Conservation (phyloP, 805 yeast genomes). For the Wickerhamiella azymoides region DNA sequence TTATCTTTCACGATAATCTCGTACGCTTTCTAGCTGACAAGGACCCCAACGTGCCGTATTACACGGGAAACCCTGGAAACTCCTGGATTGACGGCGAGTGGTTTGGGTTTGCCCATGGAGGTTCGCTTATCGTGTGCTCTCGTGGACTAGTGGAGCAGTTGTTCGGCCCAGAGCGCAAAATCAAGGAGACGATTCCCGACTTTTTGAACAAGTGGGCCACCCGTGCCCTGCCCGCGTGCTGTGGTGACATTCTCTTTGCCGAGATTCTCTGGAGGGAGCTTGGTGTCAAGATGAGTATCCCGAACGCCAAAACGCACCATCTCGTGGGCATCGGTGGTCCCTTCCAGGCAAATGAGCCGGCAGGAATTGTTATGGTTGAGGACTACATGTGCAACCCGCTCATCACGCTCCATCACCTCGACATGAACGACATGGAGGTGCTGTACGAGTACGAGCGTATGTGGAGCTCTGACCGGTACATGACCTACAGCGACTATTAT, state of each 20-base stretch:
- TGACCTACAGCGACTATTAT: constrained; percentile 22
- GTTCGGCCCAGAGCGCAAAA: constrained; percentile 11
- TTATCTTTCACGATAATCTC: constrained; percentile 21
- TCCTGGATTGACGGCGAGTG: constrained; percentile 1
- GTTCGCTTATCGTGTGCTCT: constrained; percentile 26
- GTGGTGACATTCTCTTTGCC: constrained; percentile 27
- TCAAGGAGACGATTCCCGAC: constrained; percentile 5
- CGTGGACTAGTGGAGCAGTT: constrained; percentile 22
- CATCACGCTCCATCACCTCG: constrained; percentile 24
- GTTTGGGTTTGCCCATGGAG: constrained; percentile 28
- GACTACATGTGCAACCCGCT: constrained; percentile 23
- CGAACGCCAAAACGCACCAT: constrained; percentile 5
- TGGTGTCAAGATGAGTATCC: constrained; percentile 9
- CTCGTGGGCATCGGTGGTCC: constrained; percentile 13
- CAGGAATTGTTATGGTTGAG: constrained; percentile 10
- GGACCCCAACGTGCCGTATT: constrained; percentile 21
- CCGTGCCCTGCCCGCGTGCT: constrained; percentile 19
- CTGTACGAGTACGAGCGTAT: constrained; percentile 23
- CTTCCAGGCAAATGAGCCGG: constrained; percentile 24
- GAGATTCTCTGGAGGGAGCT: constrained; percentile 16
- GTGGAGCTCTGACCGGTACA: constrained; percentile 11
- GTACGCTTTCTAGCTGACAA: constrained; percentile 15
- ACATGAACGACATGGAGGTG: constrained; percentile 20
- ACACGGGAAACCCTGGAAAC: constrained; percentile 23
- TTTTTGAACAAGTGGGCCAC: constrained; percentile 16